Evolutionary conservation across 176 grass and related monocot genomes (phyloP), one percentile per base, ranked within the genome.

Genomic region (Zoysia japonica): DNA sequence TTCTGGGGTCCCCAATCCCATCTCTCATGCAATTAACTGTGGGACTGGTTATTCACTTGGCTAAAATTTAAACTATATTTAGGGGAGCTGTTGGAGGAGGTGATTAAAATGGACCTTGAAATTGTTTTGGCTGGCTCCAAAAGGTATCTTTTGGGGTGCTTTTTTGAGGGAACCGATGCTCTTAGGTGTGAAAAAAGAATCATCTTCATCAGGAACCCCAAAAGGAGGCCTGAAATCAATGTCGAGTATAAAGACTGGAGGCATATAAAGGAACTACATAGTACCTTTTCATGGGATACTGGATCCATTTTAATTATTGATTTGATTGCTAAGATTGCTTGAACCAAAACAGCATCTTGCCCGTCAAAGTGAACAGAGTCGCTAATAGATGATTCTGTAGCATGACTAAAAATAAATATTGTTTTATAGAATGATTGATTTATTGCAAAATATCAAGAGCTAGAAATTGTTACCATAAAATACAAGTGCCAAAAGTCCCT

Each of bases 271-370:
- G 50, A 83, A 71, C 42, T 53, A 47, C 13, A 40, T 12, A 56
- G 41, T 88, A 97, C 94, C 91, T 90, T 97, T 66, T 94, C 95
- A 61, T 98, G 86, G 81, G 55, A 90, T 44, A 84, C 54, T 82
- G 90, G 88, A 74, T 94, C 84, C 80, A 83, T 74, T 87, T 92
- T 94, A 64, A 94, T 80, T 81, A 94, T 91, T 85, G 83, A 82
- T 87, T 98, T 98, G 17, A 98, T 91, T 36, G 95, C 94, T 76
- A 98, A 85, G 67, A 98, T 94, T 85, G 95, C 88, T 93, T 98
- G 92, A 78, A 98, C 81, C 79, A 98, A 89, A 80, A 98, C 78
- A 86, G 39, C 87, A 85, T 83, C 75, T 89, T 94, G 92, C 66
- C 84, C 92, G 81, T 94, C 88, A 80, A 90, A 74, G 19, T 91